phyloP scores from a whole-genome alignment of 768 basidiomycete species.

The Candolleomyces efflorescens region DNA sequence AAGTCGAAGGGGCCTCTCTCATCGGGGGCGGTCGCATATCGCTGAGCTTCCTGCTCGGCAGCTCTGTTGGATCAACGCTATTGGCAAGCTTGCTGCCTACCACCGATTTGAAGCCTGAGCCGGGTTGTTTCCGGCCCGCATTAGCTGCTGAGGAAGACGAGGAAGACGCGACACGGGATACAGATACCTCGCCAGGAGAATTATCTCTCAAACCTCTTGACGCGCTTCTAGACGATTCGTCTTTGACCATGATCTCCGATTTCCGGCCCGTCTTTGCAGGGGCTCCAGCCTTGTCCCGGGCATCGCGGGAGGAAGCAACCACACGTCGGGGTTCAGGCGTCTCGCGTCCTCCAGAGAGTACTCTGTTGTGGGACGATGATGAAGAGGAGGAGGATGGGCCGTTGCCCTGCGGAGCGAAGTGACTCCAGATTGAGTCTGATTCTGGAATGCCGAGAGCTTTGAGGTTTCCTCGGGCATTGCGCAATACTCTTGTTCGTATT shows the following conservation, averaged over 20 bases:
- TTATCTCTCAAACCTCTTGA: constrained; percentile 16
- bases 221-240: constrained; percentile 40
- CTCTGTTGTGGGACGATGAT: neutral
- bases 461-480: constrained; percentile 47
- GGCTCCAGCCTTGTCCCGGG: constrained; percentile 25
- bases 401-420: constrained; percentile 33
- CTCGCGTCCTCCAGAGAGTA: neutral
- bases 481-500: constrained; percentile 47
- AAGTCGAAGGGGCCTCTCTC: neutral
- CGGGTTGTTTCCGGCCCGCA: constrained; percentile 7
- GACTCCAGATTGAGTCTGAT: constrained; percentile 59
- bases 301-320: constrained; percentile 40
- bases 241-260: constrained; percentile 41
- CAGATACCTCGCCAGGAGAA: neutral
- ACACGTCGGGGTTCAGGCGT: constrained; percentile 37
- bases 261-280: constrained; percentile 42
- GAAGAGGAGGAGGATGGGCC: neutral
- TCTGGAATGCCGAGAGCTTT: constrained; percentile 50
- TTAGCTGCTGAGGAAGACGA: constrained; percentile 1
- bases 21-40: neutral
- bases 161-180: neutral
- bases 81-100: constrained; percentile 5
- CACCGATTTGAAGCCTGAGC: constrained; percentile 11
- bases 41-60: neutral
- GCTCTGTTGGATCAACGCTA: neutral